Conservation (phyloP, 1,139 yeast species). For the Kurtzmaniella natalensis region DNA sequence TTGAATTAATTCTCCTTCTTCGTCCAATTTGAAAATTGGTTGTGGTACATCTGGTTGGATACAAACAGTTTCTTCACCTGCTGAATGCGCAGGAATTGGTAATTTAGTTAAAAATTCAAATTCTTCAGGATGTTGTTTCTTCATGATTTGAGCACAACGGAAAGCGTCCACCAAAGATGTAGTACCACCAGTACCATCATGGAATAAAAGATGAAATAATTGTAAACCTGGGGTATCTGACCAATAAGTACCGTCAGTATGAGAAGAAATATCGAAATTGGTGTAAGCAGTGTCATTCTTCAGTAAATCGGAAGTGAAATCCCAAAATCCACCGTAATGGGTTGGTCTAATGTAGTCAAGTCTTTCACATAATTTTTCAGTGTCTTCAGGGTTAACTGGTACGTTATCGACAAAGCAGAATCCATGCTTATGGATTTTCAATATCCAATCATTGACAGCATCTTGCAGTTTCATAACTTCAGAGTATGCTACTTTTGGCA, state of each 20-base stretch:
- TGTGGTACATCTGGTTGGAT: conserved; percentile 59
- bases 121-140: conserved; percentile 47
- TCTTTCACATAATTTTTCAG: conserved; percentile 55
- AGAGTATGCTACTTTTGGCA: conserved; percentile 52
- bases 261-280: conserved; percentile 60
- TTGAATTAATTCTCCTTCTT: conserved; percentile 53
- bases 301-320: conserved; percentile 67
- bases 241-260: conserved; percentile 81
- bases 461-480: conserved; percentile 43
- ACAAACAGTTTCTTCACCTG: conserved; percentile 68
- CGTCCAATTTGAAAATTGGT: conserved; percentile 59
- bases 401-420: conserved; percentile 62
- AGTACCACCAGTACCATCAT: conserved; percentile 71
- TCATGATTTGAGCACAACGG: conserved; percentile 52
- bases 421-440: conserved; percentile 57
- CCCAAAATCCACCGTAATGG: conserved; percentile 83
- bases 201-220: conserved; percentile 61
- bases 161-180: conserved; percentile 71
- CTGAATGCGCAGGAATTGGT: conserved; percentile 70
- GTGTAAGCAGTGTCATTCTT: conserved; percentile 77
- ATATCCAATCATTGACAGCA: conserved; percentile 57
- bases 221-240: conserved; percentile 74
- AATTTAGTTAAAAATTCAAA: conserved; percentile 49
- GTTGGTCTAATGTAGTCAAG: conserved; percentile 66
- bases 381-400: conserved; percentile 59